Evolutionary conservation across 495 filamentous ascomycete genomes (phyloP), one percentile per base, ranked within the genome.

Genomic region (Neurospora sp.): DNA sequence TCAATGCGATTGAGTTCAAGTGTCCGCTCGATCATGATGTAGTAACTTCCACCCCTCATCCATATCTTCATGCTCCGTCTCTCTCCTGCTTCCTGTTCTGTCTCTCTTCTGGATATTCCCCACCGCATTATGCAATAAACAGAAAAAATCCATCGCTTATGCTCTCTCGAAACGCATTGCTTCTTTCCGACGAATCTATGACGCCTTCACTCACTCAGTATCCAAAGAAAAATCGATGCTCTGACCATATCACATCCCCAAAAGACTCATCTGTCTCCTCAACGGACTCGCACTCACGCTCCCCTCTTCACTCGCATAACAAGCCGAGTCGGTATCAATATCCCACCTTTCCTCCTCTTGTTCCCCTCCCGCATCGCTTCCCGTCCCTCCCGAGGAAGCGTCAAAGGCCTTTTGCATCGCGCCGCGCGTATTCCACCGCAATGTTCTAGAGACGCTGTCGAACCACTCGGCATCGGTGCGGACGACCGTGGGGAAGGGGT

Each of bases 401-500:
- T 89, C 88, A 84, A 92, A 97, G 54, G 86, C 89, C 80, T 96
- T 96, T 82, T 97, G 94, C 73, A 90, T 88, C 14, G 93, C 93
- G 31, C 92, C 92, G 70, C 96, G 88, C 12, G 88, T 92, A 80
- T 98, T 98, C 96, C 96, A 99, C 69, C 94, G 88, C 73, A 99
- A 86, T 1, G 96, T 97, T 48, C 94, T 88, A 69, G 90, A 90
- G 31, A 99, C 92, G 77, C 92, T 95, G 79, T 97, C 91, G 83
- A 99, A 97, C 96, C 96, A 99, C 78, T 98, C 93, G 10, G 89
- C 89, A 69, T 88, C 90, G 38, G 88, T 88, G 42, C 92, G 89
- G 69, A 95, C 90, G 20, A 98, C 94, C 1, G 94, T 96, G 1
- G 96, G 96, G 84, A 99, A 97, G 0, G 96, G 96, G 79, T 97